Evolutionary conservation across 2,329 filamentous ascomycete genomes (phyloP).

Genomic region (Didymella glomerata): DNA sequence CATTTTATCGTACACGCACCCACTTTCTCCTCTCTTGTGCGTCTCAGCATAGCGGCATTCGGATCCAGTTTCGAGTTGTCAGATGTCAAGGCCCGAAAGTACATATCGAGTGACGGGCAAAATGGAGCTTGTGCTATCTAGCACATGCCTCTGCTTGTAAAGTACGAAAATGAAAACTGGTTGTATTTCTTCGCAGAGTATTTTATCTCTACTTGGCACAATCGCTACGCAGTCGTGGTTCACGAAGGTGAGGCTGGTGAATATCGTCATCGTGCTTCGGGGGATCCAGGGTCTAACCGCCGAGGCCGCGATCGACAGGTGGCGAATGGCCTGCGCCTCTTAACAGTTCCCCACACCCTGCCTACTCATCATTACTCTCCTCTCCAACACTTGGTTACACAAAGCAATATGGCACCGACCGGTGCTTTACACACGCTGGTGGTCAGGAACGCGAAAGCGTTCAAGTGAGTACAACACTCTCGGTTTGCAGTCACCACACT

Average conservation of each 20-base stretch:
- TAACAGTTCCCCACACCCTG: conserved; percentile 31
- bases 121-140: conserved; percentile 1
- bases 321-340: conserved; percentile 35
- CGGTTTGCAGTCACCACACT: conserved; percentile 13
- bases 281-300: conserved; percentile 21
- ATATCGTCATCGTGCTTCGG: conserved; percentile 30
- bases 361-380: conserved; percentile 18
- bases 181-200: background rate
- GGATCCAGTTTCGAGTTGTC: conserved; percentile 21
- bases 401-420: conserved; percentile 49
- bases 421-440: conserved; percentile 51
- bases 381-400: conserved; percentile 29
- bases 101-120: conserved; percentile 24
- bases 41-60: conserved; percentile 42
- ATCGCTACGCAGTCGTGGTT: background rate
- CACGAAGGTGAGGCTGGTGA: background rate
- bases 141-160: conserved; percentile 29
- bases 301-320: conserved; percentile 17
- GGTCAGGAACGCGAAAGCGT: conserved; percentile 53
- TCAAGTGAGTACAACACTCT: conserved; percentile 44
- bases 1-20: conserved; percentile 6
- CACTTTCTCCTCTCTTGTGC: conserved; percentile 15
- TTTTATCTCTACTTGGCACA: too few relatives aligned
- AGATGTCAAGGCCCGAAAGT: conserved; percentile 23
- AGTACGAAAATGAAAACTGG: conserved; percentile 32